Base-by-base conservation (phyloP, 2,329 filamentous ascomycete species). In the Diplodia sapinea region DNA sequence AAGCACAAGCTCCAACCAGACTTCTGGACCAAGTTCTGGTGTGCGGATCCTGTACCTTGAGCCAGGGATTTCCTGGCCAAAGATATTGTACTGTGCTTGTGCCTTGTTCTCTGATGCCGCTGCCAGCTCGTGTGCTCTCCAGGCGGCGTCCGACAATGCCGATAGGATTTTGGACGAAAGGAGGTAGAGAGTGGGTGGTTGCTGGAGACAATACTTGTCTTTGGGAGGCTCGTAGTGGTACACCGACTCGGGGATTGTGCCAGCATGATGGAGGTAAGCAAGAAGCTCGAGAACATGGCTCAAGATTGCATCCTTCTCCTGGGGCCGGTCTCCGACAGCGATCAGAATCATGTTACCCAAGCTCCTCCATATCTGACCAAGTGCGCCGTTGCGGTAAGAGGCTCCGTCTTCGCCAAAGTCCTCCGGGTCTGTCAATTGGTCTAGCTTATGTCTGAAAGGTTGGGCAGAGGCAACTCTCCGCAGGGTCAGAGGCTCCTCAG, bases 1-100 rank as follows among this genome's bases (percentile, higher is more conserved):
- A 3, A 85, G 74, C 23, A 85, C 78, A n/a, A 85, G 75, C 71
- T 85, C 83, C 20, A 85, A 72, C 83, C 83, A 85, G 15, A 85
- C 73, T 68, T 84, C 83, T 1, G 81, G 78, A 0, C 77, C 73
- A 12, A 84, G 70, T 20, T 78, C 81, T 6, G 77, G 76, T 8
- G 82, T 76, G 17, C 75, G 73, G 1, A 81, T 73, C 52, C 77
- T 79, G 70, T 79, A 82, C 33, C 78, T 77, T 36, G 79, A 79
- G 1, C 79, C 79, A 5, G 81, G 81, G 36, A 82, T 79, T 68
- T 82, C 80, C 15, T 79, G 79, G 2, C 79, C 77, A 12, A 82
- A 72, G 49, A 79, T 78, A 2, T 68, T 62, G 64, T 81, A 80
- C 4, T 74, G 72, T 3, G 74, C 75, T n/a, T 79, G 79, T 31